These are phyloP conservation scores for Kuraishia molischiana DNA, from an alignment of 805 yeast genomes.

Conservation along the genomic window DNA sequence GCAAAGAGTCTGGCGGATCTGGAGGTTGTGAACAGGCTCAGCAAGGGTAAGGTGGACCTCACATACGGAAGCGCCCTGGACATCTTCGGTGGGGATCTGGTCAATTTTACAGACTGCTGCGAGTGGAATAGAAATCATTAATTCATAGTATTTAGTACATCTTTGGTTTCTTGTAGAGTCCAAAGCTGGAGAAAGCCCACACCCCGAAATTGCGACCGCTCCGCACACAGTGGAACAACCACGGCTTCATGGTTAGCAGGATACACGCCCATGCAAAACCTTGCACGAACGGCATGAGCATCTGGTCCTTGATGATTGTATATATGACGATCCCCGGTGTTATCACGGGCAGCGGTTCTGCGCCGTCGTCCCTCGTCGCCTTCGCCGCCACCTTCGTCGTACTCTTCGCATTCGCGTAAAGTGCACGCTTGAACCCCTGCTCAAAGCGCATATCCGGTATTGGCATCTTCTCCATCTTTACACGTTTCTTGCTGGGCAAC, in stretches of 20 bases:
- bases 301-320: conserved; percentile 42
- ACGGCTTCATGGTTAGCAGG: conserved; percentile 25
- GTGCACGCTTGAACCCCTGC: conserved; percentile 41
- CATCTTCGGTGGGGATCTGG: conserved; percentile 85
- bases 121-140: conserved; percentile 46
- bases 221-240: conserved; percentile 14
- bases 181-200: conserved; percentile 6
- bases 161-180: background rate
- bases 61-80: conserved; percentile 92
- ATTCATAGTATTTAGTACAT: background rate
- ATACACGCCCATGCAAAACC: conserved; percentile 36
- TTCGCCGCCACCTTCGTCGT: background rate
- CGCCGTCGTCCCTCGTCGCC: background rate
- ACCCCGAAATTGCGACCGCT: conserved; percentile 15
- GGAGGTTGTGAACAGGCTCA: conserved; percentile 50
- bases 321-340: conserved; percentile 35
- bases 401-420: conserved; percentile 14
- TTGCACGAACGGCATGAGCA: conserved; percentile 47
- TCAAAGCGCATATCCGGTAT: conserved; percentile 65
- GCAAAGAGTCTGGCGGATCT: conserved; percentile 71
- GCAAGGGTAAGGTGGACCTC: conserved; percentile 78
- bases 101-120: conserved; percentile 66
- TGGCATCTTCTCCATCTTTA: conserved; percentile 6
- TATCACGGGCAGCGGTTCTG: conserved; percentile 24
- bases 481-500: too few relatives aligned